These are phyloP conservation scores for Papilionanthe hybrid DNA, from an alignment of 116 monocot genomes.

Conservation along the genomic window DNA sequence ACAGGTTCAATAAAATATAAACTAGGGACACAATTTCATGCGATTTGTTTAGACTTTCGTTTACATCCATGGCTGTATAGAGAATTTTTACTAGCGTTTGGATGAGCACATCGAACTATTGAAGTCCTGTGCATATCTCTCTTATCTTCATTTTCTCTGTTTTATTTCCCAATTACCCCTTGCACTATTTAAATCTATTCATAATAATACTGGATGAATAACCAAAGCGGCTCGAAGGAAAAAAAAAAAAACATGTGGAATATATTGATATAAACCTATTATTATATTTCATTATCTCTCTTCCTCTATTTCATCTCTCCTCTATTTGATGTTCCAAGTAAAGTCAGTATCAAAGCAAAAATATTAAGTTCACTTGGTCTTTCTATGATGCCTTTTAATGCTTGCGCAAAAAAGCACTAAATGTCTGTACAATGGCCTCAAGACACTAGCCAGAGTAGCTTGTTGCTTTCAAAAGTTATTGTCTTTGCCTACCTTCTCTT, in stretches of 20 bases:
- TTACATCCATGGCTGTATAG: not conserved
- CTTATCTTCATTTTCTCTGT: not conserved
- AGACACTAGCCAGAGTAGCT: not conserved
- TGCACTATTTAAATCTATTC: not conserved
- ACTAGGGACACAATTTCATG: not conserved
- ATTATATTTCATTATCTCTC: not conserved
- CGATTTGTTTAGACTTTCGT: not conserved
- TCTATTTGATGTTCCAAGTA: not conserved
- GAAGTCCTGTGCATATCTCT: not conserved
- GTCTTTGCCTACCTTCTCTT: not conserved
- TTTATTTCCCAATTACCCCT: not conserved
- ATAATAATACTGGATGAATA: not conserved
- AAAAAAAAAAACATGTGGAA: not conserved
- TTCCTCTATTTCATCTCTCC: not conserved
- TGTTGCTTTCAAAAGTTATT: not conserved
- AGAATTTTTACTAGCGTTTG: not conserved
- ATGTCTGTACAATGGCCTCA: not conserved
- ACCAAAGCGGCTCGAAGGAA: not conserved
- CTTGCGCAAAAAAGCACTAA: not conserved
- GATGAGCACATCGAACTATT: not conserved
- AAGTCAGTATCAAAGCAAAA: not conserved
- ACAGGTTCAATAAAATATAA: not conserved
- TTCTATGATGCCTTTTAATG: not conserved
- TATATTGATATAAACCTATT: not conserved
- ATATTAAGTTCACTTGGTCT: not conserved